phyloP scores from a whole-genome alignment of 441 rosid species.

The Croton laevigatus region DNA sequence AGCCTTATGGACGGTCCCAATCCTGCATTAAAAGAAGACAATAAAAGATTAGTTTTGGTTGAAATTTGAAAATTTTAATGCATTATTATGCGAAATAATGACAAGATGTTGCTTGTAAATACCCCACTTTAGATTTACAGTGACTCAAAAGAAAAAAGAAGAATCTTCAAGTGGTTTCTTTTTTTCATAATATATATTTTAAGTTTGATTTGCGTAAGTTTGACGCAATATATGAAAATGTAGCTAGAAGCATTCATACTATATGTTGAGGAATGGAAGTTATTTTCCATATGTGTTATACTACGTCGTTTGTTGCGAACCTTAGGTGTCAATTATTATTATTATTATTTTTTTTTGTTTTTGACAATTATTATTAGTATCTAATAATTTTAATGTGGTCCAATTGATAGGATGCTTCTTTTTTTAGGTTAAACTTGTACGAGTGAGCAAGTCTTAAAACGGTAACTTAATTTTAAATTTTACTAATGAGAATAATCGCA shows the following conservation, averaged over 20 bases:
- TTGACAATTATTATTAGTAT: background rate
- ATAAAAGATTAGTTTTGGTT: background rate
- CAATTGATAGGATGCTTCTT: background rate
- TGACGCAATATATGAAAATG: too few species aligned
- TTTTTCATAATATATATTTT: background rate
- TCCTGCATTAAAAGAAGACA: constrained; percentile 9
- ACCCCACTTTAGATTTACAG: background rate
- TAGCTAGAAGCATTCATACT: too few species aligned
- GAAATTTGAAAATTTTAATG: background rate
- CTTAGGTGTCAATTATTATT: background rate
- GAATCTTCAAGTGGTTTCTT: background rate
- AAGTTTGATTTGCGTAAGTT: background rate
- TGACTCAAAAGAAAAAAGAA: background rate
- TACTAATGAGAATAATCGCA: too few species aligned
- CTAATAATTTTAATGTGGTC: background rate
- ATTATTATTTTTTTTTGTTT: too few species aligned
- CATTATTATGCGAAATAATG: constrained; percentile 3
- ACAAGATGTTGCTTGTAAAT: background rate
- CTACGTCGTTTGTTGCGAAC: background rate
- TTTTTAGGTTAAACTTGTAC: background rate
- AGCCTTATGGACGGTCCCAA: constrained; percentile 3
- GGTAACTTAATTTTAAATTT: background rate
- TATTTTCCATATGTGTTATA: too few species aligned
- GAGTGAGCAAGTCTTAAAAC: background rate
- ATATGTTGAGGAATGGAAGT: too few species aligned